Conservation (phyloP, 192 early-diverging fungal genomes). For the Podila minutissima region DNA sequence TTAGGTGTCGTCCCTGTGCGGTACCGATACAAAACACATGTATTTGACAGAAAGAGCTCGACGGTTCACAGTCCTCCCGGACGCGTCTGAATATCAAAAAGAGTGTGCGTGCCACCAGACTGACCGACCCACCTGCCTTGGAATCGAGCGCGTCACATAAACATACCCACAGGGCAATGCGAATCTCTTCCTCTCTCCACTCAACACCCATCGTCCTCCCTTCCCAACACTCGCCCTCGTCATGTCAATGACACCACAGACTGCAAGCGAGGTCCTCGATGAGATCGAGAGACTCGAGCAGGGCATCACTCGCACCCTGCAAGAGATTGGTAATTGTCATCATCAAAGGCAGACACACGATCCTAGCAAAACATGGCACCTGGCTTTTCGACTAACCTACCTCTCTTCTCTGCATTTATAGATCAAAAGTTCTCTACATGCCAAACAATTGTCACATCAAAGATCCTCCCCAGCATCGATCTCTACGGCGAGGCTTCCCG, state of each 20-base stretch:
- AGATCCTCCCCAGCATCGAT: slow-evolving; percentile 61
- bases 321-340: slow-evolving; percentile 52
- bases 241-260: background rate
- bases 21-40: too few relatives aligned
- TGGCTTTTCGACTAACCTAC: background rate
- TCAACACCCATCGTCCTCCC: background rate
- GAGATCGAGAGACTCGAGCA: slow-evolving; percentile 66
- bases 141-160: too few relatives aligned
- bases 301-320: slow-evolving; percentile 63
- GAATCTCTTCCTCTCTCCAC: background rate
- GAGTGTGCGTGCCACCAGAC: too few relatives aligned
- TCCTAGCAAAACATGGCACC: background rate
- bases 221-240: background rate
- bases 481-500: slow-evolving; percentile 54
- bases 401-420: background rate
- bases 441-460: slow-evolving; percentile 59
- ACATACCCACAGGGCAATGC: too few relatives aligned
- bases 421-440: slow-evolving; percentile 67
- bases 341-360: background rate
- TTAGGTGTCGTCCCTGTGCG: too few relatives aligned
- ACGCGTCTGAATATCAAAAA: too few relatives aligned
- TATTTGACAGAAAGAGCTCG: too few relatives aligned
- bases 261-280: slow-evolving; percentile 35
- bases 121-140: too few relatives aligned
- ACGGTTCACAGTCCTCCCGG: too few relatives aligned